Base-by-base conservation (phyloP, 2,329 filamentous ascomycete genomes). In the Arthrobotrys iridis region DNA sequence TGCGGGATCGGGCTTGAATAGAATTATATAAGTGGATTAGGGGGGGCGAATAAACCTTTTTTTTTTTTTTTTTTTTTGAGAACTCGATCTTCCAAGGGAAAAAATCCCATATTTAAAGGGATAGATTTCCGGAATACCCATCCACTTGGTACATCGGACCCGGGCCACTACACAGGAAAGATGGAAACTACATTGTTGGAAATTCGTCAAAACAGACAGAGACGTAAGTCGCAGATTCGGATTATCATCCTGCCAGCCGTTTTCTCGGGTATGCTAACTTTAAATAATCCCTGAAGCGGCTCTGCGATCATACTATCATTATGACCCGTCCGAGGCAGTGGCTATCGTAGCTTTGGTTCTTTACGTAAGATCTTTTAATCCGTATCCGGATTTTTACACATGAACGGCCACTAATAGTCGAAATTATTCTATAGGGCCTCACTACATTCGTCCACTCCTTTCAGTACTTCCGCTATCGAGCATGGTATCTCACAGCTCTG, bases 401-500 rank as follows among this genome's bases (percentile, higher is more conserved):
- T 20, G n/a, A 22, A 35, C 7, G 6, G n/a, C 20, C 33, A 5
- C 46, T 52, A 33, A 52, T 33, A 15, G 10, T 18, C 18, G 15
- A 46, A 24, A 59, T 63, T 60, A 10, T 57, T 22, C 7, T 74
- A 33, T 63, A 78, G 62, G 73, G 58, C 7, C 33, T 71, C 22
- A 74, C 77, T 2, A 72, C 77, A 15, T 68, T 62, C 35, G 28
- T 37, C 11, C 77, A 78, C 22, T 65, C 76, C n/a, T 76, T 68
- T 52, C 77, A 78, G 46, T 73, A 77, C 43, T 66, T 77, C 28
- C 77, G 77, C 13, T 77, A 77, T 30, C 70, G 77, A 28, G 62
- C 77, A 50, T 78, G 77, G 77, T 77, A 70, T 40, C 30, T 78
- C n/a, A 77, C 77, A 0, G 77, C 76, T 3, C 59, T 78, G 8